A percentile compares a stretch with the other conserved stretches of the same genome.
These are phyloP conservation scores for Ramaria sp. DNA, from an alignment of 768 basidiomycete genomes.

Conservation along the genomic window DNA sequence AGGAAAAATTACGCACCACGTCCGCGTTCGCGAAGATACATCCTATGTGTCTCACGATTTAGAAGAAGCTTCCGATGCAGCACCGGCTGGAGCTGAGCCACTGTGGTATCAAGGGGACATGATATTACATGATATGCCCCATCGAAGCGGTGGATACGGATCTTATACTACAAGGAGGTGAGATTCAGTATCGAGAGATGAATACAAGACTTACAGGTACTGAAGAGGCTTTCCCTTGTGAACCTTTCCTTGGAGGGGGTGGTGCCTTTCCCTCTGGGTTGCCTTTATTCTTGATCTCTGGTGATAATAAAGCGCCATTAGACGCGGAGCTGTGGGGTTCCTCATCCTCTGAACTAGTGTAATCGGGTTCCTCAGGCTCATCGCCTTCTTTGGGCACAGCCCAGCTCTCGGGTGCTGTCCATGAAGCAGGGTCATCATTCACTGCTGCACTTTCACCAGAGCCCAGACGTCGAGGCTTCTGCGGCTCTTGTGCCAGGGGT, in stretches of 20 bases:
- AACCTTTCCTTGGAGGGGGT: constrained; percentile 14
- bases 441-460: constrained; percentile 10
- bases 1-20: constrained; percentile 35
- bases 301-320: constrained; percentile 9
- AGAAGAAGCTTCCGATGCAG: constrained; percentile 48
- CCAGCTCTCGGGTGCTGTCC: constrained; percentile 75
- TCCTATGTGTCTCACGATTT: constrained; percentile 47
- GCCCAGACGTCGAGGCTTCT: constrained; percentile 7
- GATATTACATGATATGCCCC: constrained; percentile 60
- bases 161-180: constrained; percentile 30
- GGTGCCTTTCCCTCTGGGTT: constrained; percentile 6
- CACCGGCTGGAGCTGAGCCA: constrained; percentile 49
- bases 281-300: constrained; percentile 13
- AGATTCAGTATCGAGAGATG: not conserved
- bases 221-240: not conserved
- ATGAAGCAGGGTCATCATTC: constrained; percentile 26
- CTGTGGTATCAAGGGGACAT: constrained; percentile 54
- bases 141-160: constrained; percentile 72
- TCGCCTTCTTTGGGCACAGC: constrained; percentile 44
- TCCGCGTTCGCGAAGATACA: constrained; percentile 68
- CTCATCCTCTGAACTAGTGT: constrained; percentile 31
- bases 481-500: not conserved
- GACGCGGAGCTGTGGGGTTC: constrained; percentile 15
- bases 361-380: constrained; percentile 26
- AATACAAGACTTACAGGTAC: not conserved